Evolutionary conservation across 1,284 basidiomycete species (phyloP).

Genomic region (Pseudozyma flocculosa): DNA sequence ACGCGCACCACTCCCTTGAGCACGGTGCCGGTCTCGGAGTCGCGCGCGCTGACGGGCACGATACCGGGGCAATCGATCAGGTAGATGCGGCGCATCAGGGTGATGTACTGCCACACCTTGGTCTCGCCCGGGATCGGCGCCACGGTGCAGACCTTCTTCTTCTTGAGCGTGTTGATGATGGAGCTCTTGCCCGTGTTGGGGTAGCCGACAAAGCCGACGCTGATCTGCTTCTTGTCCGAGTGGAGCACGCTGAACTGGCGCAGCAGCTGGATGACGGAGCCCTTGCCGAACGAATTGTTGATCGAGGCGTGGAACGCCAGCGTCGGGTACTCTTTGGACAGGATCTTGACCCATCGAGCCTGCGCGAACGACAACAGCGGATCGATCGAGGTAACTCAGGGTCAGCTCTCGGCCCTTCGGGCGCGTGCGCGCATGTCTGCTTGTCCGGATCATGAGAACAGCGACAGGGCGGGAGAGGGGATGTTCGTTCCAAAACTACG

Average conservation of each 20-base stretch:
- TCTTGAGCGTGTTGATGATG: slow-evolving; percentile 98
- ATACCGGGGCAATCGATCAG: slow-evolving; percentile 99
- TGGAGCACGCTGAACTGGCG: slow-evolving; percentile 96
- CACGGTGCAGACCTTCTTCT: slow-evolving; percentile 94
- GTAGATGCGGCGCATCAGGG: slow-evolving; percentile 91
- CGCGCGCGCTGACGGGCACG: slow-evolving; percentile 86
- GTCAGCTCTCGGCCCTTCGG: slow-evolving; percentile 7
- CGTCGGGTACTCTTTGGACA: slow-evolving; percentile 90
- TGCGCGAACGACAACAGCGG: too few species aligned
- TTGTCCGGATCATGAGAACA: too few species aligned
- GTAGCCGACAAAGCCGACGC: slow-evolving; percentile 95
- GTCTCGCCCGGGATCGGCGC: slow-evolving; percentile 98
- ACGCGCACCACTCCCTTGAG: slow-evolving; percentile 96
- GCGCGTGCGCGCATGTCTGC: too few species aligned
- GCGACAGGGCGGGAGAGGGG: too few species aligned
- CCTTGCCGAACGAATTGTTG: slow-evolving; percentile 98
- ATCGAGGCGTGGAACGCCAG: slow-evolving; percentile 98
- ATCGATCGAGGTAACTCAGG: background rate
- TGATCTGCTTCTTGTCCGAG: slow-evolving; percentile 99
- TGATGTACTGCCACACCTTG: slow-evolving; percentile 99
- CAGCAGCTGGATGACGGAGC: slow-evolving; percentile 92
- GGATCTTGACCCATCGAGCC: slow-evolving; percentile 95
- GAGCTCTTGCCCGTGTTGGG: slow-evolving; percentile 97
- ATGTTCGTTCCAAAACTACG: slow-evolving; percentile 54
- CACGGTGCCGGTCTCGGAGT: slow-evolving; percentile 88